Percentiles rank a stretch among this genome's conserved stretches.
Evolutionary conservation across 2,329 filamentous ascomycete genomes (phyloP).

Genomic region (Aulographum hederae): DNA sequence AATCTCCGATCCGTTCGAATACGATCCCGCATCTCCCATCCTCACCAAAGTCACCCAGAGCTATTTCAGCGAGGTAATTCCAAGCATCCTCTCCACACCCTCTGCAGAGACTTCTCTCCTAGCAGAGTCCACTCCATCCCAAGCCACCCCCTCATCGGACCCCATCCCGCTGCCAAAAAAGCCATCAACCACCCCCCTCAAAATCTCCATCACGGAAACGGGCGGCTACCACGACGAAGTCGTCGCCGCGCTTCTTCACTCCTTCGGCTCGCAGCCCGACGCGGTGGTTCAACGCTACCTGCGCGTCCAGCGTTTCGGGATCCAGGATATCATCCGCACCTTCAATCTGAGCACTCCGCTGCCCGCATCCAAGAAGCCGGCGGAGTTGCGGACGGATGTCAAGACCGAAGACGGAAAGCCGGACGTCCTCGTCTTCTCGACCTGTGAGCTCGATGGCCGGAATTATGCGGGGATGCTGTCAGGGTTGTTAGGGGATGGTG

Average conservation of each 20-base stretch:
- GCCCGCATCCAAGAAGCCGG: background rate
- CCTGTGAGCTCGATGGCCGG: conserved; percentile 11
- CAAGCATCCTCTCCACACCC: no score
- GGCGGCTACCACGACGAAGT: conserved; percentile 13
- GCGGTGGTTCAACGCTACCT: conserved; percentile 10
- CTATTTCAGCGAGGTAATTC: no score
- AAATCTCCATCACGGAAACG: conserved; percentile 8
- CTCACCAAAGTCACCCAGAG: no score
- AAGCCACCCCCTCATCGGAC: no score
- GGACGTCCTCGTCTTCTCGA: conserved; percentile 11
- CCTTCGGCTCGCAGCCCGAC: conserved; percentile 10
- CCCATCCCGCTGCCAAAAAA: no score
- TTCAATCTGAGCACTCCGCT: conserved; percentile 8
- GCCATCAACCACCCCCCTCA: no score
- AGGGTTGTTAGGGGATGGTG: conserved; percentile 7
- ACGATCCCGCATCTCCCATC: no score
- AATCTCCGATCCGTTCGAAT: no score
- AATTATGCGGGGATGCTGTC: conserved; percentile 7
- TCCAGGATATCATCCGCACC: conserved; percentile 10
- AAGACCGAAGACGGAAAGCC: conserved; percentile 6
- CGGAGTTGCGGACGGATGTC: conserved; percentile 4
- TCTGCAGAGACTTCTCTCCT: no score
- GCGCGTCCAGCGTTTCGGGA: conserved; percentile 10
- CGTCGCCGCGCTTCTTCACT: conserved; percentile 11
- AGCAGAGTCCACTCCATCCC: no score